phyloP scores from a whole-genome alignment of 2,329 filamentous ascomycete genomes.

The Incumbomyces delicatus region DNA sequence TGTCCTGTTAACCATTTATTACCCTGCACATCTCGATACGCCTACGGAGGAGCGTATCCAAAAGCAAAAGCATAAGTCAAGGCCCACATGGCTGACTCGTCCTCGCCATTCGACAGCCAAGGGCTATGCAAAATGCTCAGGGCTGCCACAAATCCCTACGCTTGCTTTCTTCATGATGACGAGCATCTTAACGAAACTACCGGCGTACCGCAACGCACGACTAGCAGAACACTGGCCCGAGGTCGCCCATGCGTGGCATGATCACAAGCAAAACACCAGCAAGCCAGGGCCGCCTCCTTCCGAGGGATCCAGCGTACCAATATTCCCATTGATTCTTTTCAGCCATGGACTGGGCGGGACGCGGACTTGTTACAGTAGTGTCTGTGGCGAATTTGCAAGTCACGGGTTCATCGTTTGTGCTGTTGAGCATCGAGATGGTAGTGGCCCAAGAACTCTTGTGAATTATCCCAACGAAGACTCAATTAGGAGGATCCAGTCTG shows the following conservation, averaged over 20 bases:
- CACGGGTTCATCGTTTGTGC: slow-evolving; percentile 57
- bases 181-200: slow-evolving; percentile 55
- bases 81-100: slow-evolving; percentile 53
- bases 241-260: slow-evolving; percentile 28
- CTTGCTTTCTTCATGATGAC: slow-evolving; percentile 48
- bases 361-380: slow-evolving; percentile 50
- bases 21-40: slow-evolving; percentile 45
- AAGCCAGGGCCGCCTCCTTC: slow-evolving; percentile 31
- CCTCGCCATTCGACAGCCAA: slow-evolving; percentile 47
- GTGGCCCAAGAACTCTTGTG: slow-evolving; percentile 51
- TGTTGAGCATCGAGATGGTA: slow-evolving; percentile 57
- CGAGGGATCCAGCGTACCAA: slow-evolving; percentile 31
- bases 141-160: slow-evolving; percentile 39
- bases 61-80: slow-evolving; percentile 35
- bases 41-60: slow-evolving; percentile 26
- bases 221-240: slow-evolving; percentile 48
- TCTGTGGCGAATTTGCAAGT: slow-evolving; percentile 58
- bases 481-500: slow-evolving; percentile 21
- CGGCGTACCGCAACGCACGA: slow-evolving; percentile 52
- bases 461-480: slow-evolving; percentile 40
- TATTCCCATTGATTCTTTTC: slow-evolving; percentile 55
- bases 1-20: slow-evolving; percentile 56
- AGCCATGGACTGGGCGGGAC: slow-evolving; percentile 58
- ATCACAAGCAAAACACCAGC: slow-evolving; percentile 32
- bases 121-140: slow-evolving; percentile 54